Evolutionary conservation across 192 early-diverging fungal species (phyloP).

Genomic region (Backusella luteola): DNA sequence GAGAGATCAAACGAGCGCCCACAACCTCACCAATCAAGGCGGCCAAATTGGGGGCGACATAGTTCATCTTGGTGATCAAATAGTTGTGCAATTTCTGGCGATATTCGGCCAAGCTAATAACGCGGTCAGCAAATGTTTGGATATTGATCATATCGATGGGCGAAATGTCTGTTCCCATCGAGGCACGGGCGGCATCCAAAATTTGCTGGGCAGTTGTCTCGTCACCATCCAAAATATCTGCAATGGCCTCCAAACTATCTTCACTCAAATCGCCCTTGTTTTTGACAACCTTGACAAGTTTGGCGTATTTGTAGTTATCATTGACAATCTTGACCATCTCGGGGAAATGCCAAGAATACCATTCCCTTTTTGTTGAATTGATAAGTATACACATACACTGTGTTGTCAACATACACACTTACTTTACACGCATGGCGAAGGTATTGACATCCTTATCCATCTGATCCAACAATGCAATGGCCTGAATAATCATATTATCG

Average conservation of each 20-base stretch:
- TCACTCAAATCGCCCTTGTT: conserved; percentile 89
- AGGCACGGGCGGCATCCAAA: conserved; percentile 87
- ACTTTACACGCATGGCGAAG: conserved; percentile 91
- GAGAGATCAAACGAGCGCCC: conserved; percentile 95
- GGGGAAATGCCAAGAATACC: conserved; percentile 99
- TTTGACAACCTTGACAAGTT: conserved; percentile 84
- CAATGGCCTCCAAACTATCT: conserved; percentile 73
- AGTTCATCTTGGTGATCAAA: conserved; percentile 92
- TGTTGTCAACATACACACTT: neutral
- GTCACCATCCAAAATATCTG: conserved; percentile 76
- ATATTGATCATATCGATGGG: conserved; percentile 97
- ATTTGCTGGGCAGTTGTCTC: conserved; percentile 82
- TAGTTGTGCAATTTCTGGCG: conserved; percentile 90
- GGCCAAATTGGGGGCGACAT: conserved; percentile 94
- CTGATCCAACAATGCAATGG: conserved; percentile 92
- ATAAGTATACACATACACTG: neutral
- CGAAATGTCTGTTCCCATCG: conserved; percentile 98
- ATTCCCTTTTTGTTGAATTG: conserved; percentile 64
- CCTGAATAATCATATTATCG: conserved; percentile 96
- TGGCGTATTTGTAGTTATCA: conserved; percentile 92
- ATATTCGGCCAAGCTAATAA: conserved; percentile 91
- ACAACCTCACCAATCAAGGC: conserved; percentile 94
- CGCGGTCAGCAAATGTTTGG: conserved; percentile 86
- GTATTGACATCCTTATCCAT: conserved; percentile 99
- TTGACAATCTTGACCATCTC: conserved; percentile 95